Percentiles rank a stretch among this genome's conserved stretches.
Conservation (phyloP, 164 flowering plant genomes). For the Annona squamosa region DNA sequence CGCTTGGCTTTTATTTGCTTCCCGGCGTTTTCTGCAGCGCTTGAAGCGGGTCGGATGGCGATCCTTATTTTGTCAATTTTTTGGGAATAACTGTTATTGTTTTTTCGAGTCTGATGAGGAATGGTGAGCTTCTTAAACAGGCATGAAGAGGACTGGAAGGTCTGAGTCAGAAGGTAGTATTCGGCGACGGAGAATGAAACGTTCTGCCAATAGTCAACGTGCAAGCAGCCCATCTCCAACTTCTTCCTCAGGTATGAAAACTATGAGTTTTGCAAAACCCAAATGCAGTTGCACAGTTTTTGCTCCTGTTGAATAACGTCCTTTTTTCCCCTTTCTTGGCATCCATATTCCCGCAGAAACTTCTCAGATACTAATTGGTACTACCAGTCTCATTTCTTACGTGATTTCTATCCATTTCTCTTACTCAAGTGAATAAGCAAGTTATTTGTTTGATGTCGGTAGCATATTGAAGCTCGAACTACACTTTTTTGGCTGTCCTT, state of each 20-base stretch:
- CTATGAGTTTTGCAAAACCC: background rate
- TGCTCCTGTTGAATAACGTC: background rate
- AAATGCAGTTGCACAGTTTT: background rate
- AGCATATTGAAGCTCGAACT: too few species aligned
- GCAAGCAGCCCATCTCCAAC: background rate
- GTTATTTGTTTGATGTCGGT: background rate
- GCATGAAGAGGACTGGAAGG: slow-evolving; percentile 3
- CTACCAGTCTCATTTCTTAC: background rate
- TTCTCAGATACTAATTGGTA: background rate
- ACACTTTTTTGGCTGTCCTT: background rate
- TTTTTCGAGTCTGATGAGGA: background rate
- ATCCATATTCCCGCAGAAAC: background rate
- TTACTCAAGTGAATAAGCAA: background rate
- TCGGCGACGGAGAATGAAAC: background rate
- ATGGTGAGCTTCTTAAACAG: background rate
- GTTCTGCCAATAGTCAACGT: background rate
- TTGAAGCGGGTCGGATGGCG: background rate
- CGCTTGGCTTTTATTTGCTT: too few species aligned
- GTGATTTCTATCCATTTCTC: background rate
- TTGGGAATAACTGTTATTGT: background rate
- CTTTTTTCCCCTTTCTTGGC: background rate
- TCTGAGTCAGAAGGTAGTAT: background rate
- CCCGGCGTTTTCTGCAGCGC: background rate
- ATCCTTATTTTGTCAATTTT: background rate
- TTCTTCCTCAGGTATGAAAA: slow-evolving; percentile 2